Conservation (phyloP, 495 filamentous ascomycete species). For the Darksidea phi region DNA sequence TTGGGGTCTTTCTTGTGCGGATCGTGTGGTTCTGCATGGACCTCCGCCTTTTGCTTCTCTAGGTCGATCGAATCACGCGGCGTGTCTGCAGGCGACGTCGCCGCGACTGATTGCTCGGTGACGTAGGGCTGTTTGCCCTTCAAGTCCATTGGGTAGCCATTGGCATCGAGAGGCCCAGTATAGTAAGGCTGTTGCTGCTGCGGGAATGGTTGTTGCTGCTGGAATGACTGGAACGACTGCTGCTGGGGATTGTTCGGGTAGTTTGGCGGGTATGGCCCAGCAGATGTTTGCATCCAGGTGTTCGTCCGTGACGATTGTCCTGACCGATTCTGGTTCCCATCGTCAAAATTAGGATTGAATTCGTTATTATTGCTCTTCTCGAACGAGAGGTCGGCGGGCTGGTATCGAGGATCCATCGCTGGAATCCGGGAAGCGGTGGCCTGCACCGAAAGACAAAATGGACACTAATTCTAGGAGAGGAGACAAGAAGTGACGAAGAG, state of each 20-base stretch:
- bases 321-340: neutral
- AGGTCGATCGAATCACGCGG: conserved; percentile 22
- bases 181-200: neutral
- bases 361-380: neutral
- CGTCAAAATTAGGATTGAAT: conserved; percentile 17
- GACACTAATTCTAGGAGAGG: conserved; percentile 1
- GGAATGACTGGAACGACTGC: too few species aligned
- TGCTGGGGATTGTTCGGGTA: too few species aligned
- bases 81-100: conserved; percentile 6
- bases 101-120: conserved; percentile 1
- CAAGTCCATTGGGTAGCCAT: neutral
- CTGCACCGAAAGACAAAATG: conserved; percentile 14
- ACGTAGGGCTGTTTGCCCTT: conserved; percentile 20
- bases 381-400: conserved; percentile 6
- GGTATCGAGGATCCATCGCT: conserved; percentile 23
- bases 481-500: conserved; percentile 6
- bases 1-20: conserved; percentile 20
- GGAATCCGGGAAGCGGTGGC: conserved; percentile 9
- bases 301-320: conserved; percentile 8
- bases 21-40: conserved; percentile 1
- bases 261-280: neutral
- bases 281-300: conserved; percentile 8
- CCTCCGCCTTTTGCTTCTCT: conserved; percentile 14
- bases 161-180: neutral
- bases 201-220: too few species aligned